These are phyloP conservation scores for Penicillium capsulatum DNA, from an alignment of 2,329 filamentous ascomycete genomes.

Conservation along the genomic window DNA sequence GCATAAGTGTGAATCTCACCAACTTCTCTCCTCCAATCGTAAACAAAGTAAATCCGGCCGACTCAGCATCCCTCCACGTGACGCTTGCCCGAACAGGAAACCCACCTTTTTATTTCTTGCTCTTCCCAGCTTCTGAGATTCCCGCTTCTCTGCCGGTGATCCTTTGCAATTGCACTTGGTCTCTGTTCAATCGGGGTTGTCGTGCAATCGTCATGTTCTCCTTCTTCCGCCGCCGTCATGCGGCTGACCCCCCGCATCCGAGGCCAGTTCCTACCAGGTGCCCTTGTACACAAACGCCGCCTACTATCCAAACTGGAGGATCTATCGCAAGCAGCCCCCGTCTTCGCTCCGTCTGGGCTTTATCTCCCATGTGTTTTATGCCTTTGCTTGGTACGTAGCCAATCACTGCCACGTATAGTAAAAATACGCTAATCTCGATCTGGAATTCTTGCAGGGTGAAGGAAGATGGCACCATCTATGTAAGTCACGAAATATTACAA, in stretches of 20 bases:
- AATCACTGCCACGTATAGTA: slow-evolving; percentile 20
- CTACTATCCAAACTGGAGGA: slow-evolving; percentile 76
- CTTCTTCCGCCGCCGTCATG: slow-evolving; percentile 18
- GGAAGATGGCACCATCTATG: slow-evolving; percentile 68
- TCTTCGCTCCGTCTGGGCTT: slow-evolving; percentile 69
- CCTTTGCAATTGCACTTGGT: too few species aligned
- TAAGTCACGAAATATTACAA: slow-evolving; percentile 44
- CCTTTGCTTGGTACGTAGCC: slow-evolving; percentile 60
- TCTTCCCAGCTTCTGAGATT: too few species aligned
- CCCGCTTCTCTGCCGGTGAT: too few species aligned
- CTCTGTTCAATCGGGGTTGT: slow-evolving; percentile 6
- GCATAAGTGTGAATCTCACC: neutral
- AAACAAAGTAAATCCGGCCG: neutral
- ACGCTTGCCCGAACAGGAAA: slow-evolving; percentile 20
- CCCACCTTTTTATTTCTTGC: neutral
- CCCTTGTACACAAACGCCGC: slow-evolving; percentile 62
- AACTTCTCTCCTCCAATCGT: neutral
- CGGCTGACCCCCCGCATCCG: slow-evolving; percentile 15
- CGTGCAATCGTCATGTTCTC: slow-evolving; percentile 17
- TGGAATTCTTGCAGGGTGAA: slow-evolving; percentile 52
- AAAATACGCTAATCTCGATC: slow-evolving; percentile 22
- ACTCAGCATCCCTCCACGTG: slow-evolving; percentile 15
- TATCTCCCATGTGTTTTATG: slow-evolving; percentile 78
- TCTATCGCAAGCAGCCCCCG: slow-evolving; percentile 69
- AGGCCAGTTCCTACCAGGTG: slow-evolving; percentile 31